Percentiles rank a stretch among this genome's conserved stretches.
Evolutionary conservation across 1,284 basidiomycete genomes (phyloP).

Genomic region (Tilletia indica): DNA sequence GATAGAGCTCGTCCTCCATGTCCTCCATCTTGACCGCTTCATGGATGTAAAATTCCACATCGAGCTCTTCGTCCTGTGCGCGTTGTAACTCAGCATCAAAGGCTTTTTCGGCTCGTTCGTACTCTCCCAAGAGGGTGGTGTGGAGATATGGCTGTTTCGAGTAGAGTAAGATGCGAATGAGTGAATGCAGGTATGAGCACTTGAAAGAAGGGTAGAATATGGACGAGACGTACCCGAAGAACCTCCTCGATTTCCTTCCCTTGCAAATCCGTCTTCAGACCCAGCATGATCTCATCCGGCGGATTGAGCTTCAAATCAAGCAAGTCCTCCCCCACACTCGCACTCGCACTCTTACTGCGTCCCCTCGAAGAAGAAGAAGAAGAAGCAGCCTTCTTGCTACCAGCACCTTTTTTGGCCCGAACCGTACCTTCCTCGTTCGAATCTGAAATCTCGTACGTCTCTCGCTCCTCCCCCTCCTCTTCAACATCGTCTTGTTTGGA

Average conservation of each 20-base stretch:
- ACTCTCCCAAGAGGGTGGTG: not conserved
- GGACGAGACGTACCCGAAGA: too few relatives aligned
- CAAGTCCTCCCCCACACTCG: too few relatives aligned
- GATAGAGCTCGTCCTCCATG: not conserved
- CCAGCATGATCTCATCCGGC: slow-evolving; percentile 2
- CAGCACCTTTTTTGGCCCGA: too few relatives aligned
- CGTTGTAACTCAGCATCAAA: slow-evolving; percentile 1
- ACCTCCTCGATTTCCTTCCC: too few relatives aligned
- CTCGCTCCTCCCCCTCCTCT: not conserved
- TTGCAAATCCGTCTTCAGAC: not conserved
- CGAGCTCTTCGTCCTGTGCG: not conserved
- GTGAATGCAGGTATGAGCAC: too few relatives aligned
- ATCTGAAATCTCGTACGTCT: not conserved
- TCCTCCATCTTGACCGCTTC: not conserved
- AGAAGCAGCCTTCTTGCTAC: too few relatives aligned
- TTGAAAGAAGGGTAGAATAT: too few relatives aligned
- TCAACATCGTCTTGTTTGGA: not conserved
- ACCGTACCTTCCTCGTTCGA: too few relatives aligned
- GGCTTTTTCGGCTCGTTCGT: not conserved
- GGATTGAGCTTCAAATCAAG: too few relatives aligned
- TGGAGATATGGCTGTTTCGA: not conserved
- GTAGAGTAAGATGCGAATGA: too few relatives aligned
- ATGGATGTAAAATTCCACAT: not conserved
- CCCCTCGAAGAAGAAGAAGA: too few relatives aligned
- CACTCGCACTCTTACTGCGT: too few relatives aligned